These are phyloP conservation scores for Neonectria sp. DNA, from an alignment of 2,329 filamentous ascomycete species.

Conservation along the genomic window DNA sequence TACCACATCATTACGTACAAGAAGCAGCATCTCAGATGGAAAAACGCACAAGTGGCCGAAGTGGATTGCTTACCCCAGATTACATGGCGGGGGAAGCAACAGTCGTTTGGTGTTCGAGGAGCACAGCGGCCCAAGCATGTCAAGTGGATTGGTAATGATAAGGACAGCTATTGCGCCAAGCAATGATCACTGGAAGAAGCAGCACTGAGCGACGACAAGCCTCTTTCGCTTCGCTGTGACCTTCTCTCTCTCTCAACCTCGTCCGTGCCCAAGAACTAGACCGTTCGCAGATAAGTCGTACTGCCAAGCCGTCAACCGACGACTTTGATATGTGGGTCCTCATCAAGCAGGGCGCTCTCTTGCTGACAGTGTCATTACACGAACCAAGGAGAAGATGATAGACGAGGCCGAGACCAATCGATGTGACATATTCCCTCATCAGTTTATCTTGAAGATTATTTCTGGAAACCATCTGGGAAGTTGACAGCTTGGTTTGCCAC, in stretches of 20 bases:
- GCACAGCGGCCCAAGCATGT: not conserved
- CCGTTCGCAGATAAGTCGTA: not conserved
- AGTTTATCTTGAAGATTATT: not conserved
- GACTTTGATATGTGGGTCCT: conserved; percentile 3
- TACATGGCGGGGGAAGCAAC: not conserved
- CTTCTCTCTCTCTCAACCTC: not conserved
- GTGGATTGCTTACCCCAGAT: not conserved
- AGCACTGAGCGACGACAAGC: not conserved
- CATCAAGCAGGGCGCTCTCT: not conserved
- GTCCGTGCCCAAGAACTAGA: not conserved
- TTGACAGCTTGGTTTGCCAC: not conserved
- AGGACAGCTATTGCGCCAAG: not conserved
- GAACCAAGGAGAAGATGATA: not conserved
- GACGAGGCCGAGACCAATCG: not conserved
- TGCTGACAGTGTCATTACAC: not conserved
- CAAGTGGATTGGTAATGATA: not conserved
- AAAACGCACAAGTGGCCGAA: not conserved
- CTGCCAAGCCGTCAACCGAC: not conserved
- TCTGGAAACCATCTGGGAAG: not conserved
- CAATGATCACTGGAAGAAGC: not conserved
- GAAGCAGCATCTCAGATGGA: not conserved
- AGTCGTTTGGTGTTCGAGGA: not conserved
- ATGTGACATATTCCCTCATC: not conserved
- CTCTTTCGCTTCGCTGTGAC: not conserved
- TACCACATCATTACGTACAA: conserved; percentile 4